Evolutionary conservation across 768 basidiomycete genomes (phyloP), one percentile per base, ranked within the genome.

Genomic region (Suillus americanus): DNA sequence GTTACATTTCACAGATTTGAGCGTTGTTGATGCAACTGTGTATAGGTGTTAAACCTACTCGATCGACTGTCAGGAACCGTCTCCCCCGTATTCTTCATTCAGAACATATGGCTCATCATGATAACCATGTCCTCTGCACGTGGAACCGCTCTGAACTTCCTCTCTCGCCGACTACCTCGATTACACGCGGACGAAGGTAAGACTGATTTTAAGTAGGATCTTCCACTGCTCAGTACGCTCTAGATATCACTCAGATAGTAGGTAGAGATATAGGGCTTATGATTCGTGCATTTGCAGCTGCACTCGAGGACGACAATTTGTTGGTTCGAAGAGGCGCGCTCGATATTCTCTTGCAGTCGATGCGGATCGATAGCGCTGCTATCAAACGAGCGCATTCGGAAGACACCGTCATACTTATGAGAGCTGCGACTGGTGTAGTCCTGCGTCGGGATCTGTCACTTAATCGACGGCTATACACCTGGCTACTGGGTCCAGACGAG

Each of bases 71-170:
- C 95, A 3, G 89, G 87, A 53, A 89, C 93, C 0, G 90, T 98
- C 20, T 89, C 93, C 3, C 87, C 86, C 0, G 85, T 92, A 0
- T 97, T 97, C 80, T 98, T 98, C 81, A 86, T 97, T 72, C 95
- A 98, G 75, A 98, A 95, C 67, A 82, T 99, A 41, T 98, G 96
- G 92, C 82, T 99, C 38, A 85, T 92, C 56, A 92, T 99, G 86
- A 81, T 98, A 62, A 97, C 96, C 0, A 89, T 92, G 14, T 90
- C 95, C 0, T 83, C 89, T 28, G 89, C 91, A 20, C 88, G 97
- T 48, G 90, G 92, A 35, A 90, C 94, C 0, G 88, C 95, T 0
- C 80, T 99, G 35, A 96, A 92, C 74, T 95, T 94, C 74, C 86
- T 99, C 20, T 83, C 89, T 8, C 86, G 93, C 35, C 85, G 94